Base-by-base conservation (phyloP, 441 rosid species). In the Adansonia gregorii region DNA sequence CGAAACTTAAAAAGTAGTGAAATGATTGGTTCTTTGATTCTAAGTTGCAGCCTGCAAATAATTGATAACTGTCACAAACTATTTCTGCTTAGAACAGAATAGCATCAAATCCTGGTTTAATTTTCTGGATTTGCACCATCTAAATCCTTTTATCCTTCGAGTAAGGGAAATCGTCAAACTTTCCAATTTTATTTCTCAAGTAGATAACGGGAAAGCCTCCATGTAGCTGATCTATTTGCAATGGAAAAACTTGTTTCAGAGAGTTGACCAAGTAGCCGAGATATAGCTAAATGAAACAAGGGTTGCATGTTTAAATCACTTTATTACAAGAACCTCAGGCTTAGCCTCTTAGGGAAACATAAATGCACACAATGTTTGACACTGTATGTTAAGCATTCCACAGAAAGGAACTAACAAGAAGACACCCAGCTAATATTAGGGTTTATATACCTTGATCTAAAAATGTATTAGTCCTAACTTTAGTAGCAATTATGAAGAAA, bases 111-210 rank as follows among this genome's bases (percentile, higher is more conserved):
- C 70, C 24, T 41, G 8, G 27, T 41, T 66, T 27, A 27, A 27
- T 27, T 24, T 8, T 27, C 3, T 27, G 45, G 43, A 12, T 48
- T 20, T 39, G 7, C 76, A 35, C 35, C 51, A 72, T 41, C 67
- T 58, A 58, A 73, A 72, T 39, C 67, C 52, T 55, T 72, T 12
- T 27, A 27, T 15, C 0, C 14, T 17, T 27, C 22, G 46, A 78
- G 49, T 27, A 20, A 27, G 3, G 10, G 4, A 63, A 27, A 14
- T 27, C 3, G 0, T 24, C 67, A 1, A 63, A 63, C 1, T 63
- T 31, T 27, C 1, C 31, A 20, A 19, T 2, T 27, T 63, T 12
- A 3, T 31, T 31, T 31, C 67, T 63, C 12, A 9, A 31, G 43
- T 43, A 12, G 69, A 41, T 39, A n/a, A 65, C 35, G 19, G 69